These are phyloP conservation scores for Mycena sp. DNA, from an alignment of 1,284 basidiomycete species.

Conservation along the genomic window DNA sequence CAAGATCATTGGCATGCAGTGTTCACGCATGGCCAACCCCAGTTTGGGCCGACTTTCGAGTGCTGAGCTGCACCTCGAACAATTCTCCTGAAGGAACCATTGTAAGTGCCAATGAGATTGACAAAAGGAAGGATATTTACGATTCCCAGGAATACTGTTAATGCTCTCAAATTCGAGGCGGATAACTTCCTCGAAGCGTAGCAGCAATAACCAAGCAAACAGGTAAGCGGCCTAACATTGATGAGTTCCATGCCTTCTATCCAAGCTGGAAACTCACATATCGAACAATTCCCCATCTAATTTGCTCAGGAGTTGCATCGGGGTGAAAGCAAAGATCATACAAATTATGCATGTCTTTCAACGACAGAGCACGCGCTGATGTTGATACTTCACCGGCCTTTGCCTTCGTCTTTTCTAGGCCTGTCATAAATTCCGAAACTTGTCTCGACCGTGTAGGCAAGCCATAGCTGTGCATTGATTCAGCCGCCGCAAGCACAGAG, in stretches of 20 bases:
- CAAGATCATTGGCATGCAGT: conserved; percentile 28
- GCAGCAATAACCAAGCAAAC: conserved; percentile 34
- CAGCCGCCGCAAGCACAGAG: neutral
- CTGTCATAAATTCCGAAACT: conserved; percentile 26
- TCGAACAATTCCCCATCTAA: conserved; percentile 24
- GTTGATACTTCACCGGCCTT: conserved; percentile 31
- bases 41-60: conserved; percentile 24
- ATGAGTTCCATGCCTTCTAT: neutral
- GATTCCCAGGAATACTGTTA: conserved; percentile 23
- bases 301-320: conserved; percentile 11
- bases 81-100: neutral
- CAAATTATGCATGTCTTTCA: conserved; percentile 33
- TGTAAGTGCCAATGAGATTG: neutral
- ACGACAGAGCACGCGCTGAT: conserved; percentile 31
- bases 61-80: conserved; percentile 1
- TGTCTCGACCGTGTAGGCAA: neutral
- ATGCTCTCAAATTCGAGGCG: conserved; percentile 29
- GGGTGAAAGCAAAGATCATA: conserved; percentile 28
- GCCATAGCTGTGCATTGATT: neutral
- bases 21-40: conserved; percentile 25
- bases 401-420: conserved; percentile 35
- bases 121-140: too few species aligned
- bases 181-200: conserved; percentile 32
- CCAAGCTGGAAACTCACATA: neutral
- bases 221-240: conserved; percentile 29